Evolutionary conservation across 2,329 filamentous ascomycete species (phyloP).

Genomic region (Fusarium stilboides): DNA sequence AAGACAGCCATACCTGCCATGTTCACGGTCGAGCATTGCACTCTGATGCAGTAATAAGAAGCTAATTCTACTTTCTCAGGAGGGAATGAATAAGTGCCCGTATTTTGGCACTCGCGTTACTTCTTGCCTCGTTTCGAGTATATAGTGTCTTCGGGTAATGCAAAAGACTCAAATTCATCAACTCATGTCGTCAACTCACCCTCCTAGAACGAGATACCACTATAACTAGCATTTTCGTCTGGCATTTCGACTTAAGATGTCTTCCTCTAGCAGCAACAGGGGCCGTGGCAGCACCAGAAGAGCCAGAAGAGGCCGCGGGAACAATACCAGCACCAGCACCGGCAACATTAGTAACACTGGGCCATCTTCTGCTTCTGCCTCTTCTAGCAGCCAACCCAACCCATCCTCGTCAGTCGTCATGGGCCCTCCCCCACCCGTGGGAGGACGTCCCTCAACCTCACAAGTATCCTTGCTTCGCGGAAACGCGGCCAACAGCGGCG

Average conservation of each 20-base stretch:
- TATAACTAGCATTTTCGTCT: neutral
- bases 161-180: neutral
- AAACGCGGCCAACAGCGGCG: too few relatives aligned
- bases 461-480: too few relatives aligned
- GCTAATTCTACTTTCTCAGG: neutral
- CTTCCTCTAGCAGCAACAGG: neutral
- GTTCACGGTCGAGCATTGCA: neutral
- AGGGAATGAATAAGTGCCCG: neutral
- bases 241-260: neutral
- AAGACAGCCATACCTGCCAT: neutral
- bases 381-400: too few relatives aligned
- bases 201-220: neutral
- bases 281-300: too few relatives aligned
- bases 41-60: neutral
- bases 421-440: too few relatives aligned
- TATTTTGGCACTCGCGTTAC: neutral
- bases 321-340: too few relatives aligned
- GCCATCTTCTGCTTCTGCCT: too few relatives aligned
- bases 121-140: neutral
- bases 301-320: too few relatives aligned
- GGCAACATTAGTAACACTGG: too few relatives aligned
- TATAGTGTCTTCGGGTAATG: too few relatives aligned
- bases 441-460: too few relatives aligned
- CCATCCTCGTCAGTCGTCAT: too few relatives aligned
- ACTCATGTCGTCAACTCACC: neutral